These are phyloP conservation scores for Fusarium protoensiforme DNA, from an alignment of 2,329 filamentous ascomycete species.

Conservation along the genomic window DNA sequence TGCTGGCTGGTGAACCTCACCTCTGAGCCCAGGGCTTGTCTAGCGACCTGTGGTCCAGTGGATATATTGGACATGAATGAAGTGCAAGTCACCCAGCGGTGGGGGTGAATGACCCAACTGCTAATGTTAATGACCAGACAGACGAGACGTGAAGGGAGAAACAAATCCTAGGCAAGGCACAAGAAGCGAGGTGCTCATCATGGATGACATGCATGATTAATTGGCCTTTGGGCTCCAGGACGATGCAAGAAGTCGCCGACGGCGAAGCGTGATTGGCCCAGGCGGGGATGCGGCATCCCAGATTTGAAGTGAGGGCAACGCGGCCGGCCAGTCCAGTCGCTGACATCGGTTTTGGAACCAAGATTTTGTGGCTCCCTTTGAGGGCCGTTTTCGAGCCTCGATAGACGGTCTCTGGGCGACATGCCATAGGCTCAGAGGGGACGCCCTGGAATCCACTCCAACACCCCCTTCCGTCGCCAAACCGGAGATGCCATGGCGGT, in stretches of 20 bases:
- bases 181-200: conserved; percentile 20
- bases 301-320: conserved; percentile 24
- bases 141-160: conserved; percentile 18
- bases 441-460: conserved; percentile 24
- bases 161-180: neutral
- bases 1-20: conserved; percentile 1
- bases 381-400: conserved; percentile 4
- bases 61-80: conserved; percentile 8
- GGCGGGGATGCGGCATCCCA: conserved; percentile 24
- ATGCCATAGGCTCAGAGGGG: conserved; percentile 22
- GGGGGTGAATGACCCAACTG: neutral
- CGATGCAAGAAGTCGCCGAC: conserved; percentile 20
- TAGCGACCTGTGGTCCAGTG: conserved; percentile 21
- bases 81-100: conserved; percentile 4
- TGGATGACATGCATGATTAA: conserved; percentile 44
- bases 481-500: conserved; percentile 19
- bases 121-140: neutral
- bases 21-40: conserved; percentile 16
- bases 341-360: conserved; percentile 12
- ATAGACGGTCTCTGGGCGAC: conserved; percentile 2
- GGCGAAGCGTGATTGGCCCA: conserved; percentile 31
- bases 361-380: neutral
- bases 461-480: conserved; percentile 18
- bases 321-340: conserved; percentile 21
- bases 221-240: conserved; percentile 30